A percentile compares a stretch with the other conserved stretches of the same genome.
phyloP scores from a whole-genome alignment of 495 filamentous ascomycete genomes.

The Hyphodiscus hymeniophilus region DNA sequence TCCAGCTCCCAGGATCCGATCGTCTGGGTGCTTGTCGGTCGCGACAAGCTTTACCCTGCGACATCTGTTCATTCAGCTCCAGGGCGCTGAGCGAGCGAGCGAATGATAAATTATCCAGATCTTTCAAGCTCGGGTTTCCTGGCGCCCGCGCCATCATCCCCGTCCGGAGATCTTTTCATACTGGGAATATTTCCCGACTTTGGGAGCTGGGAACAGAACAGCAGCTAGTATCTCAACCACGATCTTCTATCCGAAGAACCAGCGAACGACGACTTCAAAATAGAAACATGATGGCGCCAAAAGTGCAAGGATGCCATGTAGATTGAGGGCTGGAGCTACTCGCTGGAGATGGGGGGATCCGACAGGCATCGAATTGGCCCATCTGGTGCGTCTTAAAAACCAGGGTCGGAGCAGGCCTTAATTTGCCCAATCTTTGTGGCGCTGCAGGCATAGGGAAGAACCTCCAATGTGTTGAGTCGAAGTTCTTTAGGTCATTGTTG shows the following conservation, averaged over 20 bases:
- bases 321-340: conserved; percentile 22
- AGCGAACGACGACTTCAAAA: conserved; percentile 13
- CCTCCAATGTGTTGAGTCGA: conserved; percentile 15
- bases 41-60: too few relatives aligned
- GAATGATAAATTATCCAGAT: too few relatives aligned
- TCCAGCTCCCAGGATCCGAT: too few relatives aligned
- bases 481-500: conserved; percentile 3
- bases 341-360: conserved; percentile 17
- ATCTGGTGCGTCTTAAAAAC: conserved; percentile 15
- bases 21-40: too few relatives aligned
- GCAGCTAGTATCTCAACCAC: background rate
- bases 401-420: conserved; percentile 14
- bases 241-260: too few relatives aligned
- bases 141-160: too few relatives aligned
- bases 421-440: conserved; percentile 22
- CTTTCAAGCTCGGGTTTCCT: too few relatives aligned
- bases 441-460: conserved; percentile 15
- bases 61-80: too few relatives aligned
- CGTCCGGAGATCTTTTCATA: background rate
- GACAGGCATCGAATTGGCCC: conserved; percentile 23
- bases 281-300: conserved; percentile 17
- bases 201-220: too few relatives aligned
- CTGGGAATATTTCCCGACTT: too few relatives aligned
- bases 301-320: conserved; percentile 11
- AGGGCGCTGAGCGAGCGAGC: too few relatives aligned